These are phyloP conservation scores for Daldinia vernicosa DNA, from an alignment of 495 filamentous ascomycete species.

Conservation along the genomic window DNA sequence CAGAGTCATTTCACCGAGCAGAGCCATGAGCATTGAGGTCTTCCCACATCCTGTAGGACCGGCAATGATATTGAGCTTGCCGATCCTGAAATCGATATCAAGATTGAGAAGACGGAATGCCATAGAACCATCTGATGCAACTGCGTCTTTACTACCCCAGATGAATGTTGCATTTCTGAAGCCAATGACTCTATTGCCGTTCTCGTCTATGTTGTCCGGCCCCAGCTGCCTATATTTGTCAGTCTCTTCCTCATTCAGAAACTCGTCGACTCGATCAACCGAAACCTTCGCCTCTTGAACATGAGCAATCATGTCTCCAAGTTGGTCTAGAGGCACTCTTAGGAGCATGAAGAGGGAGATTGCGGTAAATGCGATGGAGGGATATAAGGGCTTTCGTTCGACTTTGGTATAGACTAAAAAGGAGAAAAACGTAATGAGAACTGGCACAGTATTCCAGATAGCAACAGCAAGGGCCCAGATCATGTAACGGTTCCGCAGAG, in stretches of 20 bases:
- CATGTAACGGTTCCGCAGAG: slow-evolving; percentile 82
- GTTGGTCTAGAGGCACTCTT: slow-evolving; percentile 90
- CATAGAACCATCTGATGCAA: slow-evolving; percentile 64
- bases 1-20: slow-evolving; percentile 96
- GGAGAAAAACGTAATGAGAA: slow-evolving; percentile 94
- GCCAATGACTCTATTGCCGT: slow-evolving; percentile 74
- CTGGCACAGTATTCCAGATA: slow-evolving; percentile 95
- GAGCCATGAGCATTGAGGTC: slow-evolving; percentile 92
- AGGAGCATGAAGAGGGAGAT: slow-evolving; percentile 97
- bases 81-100: slow-evolving; percentile 77
- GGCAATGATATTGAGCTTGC: slow-evolving; percentile 87
- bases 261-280: slow-evolving; percentile 95
- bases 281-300: slow-evolving; percentile 98
- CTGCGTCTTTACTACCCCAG: slow-evolving; percentile 80
- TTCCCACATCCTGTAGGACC: slow-evolving; percentile 96
- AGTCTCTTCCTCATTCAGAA: slow-evolving; percentile 92
- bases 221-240: slow-evolving; percentile 93
- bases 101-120: slow-evolving; percentile 87
- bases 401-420: slow-evolving; percentile 93
- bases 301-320: slow-evolving; percentile 99
- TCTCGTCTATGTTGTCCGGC: slow-evolving; percentile 66
- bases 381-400: slow-evolving; percentile 87
- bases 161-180: slow-evolving; percentile 85
- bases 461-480: slow-evolving; percentile 91
- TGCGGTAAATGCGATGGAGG: slow-evolving; percentile 95